Percentiles rank a stretch among this genome's conserved stretches.
These are phyloP conservation scores for Ustilago bromivora DNA, from an alignment of 1,284 basidiomycete species.

Conservation along the genomic window DNA sequence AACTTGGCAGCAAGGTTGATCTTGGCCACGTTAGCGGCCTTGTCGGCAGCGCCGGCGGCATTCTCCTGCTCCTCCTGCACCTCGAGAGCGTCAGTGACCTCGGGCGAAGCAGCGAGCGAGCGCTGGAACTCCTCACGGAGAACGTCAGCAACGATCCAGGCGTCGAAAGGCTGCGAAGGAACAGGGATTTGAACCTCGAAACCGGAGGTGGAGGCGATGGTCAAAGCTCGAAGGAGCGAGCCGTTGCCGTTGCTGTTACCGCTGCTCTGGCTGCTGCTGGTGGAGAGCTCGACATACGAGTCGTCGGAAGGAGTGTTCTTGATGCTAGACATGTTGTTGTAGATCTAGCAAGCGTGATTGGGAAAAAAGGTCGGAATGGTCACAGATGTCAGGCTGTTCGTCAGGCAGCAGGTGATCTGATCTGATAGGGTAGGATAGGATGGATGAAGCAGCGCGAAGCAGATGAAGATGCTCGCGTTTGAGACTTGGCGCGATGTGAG, in stretches of 20 bases:
- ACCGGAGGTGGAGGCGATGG: constrained; percentile 35
- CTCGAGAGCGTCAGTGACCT: constrained; percentile 46
- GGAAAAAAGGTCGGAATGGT: not conserved
- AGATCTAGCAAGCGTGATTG: not conserved
- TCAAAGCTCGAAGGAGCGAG: constrained; percentile 41
- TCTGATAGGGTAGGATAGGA: not conserved
- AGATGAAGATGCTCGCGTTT: constrained; percentile 12
- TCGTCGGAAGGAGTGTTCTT: constrained; percentile 52
- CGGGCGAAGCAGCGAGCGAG: constrained; percentile 55
- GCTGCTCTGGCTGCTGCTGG: constrained; percentile 47
- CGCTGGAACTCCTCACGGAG: constrained; percentile 64
- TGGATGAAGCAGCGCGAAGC: constrained; percentile 13
- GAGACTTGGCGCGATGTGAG: not conserved
- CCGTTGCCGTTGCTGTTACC: constrained; percentile 39
- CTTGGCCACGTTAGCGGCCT: constrained; percentile 40
- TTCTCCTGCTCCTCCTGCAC: constrained; percentile 59
- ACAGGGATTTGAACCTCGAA: constrained; percentile 59
- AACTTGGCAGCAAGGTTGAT: constrained; percentile 68
- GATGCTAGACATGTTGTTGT: constrained; percentile 32
- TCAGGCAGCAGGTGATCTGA: constrained; percentile 44
- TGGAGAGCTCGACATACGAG: constrained; percentile 51
- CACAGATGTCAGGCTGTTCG: constrained; percentile 40
- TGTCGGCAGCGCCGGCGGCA: constrained; percentile 43
- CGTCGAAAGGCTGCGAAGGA: constrained; percentile 58
- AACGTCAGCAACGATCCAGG: constrained; percentile 63